Percentiles rank a stretch among this genome's conserved stretches.
Conservation (phyloP, 352 stramenopile genomes). For the Phytophthora citricola region DNA sequence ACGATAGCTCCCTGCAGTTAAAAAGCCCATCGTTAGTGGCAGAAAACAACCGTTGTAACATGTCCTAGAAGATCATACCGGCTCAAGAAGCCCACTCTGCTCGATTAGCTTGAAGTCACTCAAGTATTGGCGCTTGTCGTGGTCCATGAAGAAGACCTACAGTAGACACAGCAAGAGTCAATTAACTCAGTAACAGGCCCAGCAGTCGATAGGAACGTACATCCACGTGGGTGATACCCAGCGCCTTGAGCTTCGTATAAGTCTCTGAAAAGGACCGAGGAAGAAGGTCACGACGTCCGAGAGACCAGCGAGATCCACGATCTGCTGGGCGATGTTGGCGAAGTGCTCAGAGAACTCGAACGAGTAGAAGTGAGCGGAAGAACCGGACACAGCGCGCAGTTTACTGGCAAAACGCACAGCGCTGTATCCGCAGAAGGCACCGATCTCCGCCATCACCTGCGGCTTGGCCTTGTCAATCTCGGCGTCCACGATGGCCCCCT, state of each 20-base stretch:
- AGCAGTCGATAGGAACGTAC: slow-evolving; percentile 12
- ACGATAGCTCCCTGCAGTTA: slow-evolving; percentile 32
- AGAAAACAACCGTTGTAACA: not conserved
- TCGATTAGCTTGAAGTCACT: slow-evolving; percentile 43
- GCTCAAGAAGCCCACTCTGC: slow-evolving; percentile 33
- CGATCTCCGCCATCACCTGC: slow-evolving; percentile 55
- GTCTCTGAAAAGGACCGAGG: slow-evolving; percentile 34
- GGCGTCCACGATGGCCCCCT: slow-evolving; percentile 39
- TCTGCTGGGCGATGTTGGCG: slow-evolving; percentile 38
- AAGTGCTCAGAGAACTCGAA: slow-evolving; percentile 50
- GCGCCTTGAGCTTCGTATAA: slow-evolving; percentile 35
- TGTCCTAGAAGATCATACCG: slow-evolving; percentile 4
- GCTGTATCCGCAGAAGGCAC: slow-evolving; percentile 54
- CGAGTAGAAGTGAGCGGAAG: slow-evolving; percentile 44
- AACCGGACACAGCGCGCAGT: slow-evolving; percentile 21
- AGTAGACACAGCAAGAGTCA: slow-evolving; percentile 3
- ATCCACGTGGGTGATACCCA: slow-evolving; percentile 31
- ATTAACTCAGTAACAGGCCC: not conserved
- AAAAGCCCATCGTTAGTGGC: not conserved
- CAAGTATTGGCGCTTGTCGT: slow-evolving; percentile 39
- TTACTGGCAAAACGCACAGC: slow-evolving; percentile 51
- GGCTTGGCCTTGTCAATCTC: slow-evolving; percentile 38
- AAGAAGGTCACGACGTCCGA: slow-evolving; percentile 41
- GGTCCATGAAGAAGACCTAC: slow-evolving; percentile 48
- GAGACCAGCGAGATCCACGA: slow-evolving; percentile 35